Percentiles rank a stretch among this genome's conserved stretches.
Evolutionary conservation across 768 basidiomycete species (phyloP).

Genomic region (Naganishia friedmannii): DNA sequence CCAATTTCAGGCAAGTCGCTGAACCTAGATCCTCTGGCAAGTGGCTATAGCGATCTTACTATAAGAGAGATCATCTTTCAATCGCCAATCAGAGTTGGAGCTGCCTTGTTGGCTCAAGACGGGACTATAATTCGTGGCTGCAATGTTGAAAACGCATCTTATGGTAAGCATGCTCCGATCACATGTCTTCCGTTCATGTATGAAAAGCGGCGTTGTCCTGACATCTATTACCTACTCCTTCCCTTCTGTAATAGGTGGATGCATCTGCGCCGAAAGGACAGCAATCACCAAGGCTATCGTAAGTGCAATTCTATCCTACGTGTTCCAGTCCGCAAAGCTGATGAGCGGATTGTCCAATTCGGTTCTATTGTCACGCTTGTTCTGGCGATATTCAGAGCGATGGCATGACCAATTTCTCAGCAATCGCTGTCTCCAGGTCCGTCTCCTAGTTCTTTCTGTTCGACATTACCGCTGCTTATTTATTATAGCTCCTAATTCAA

Average conservation of each 20-base stretch:
- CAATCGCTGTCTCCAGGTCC: constrained; percentile 75
- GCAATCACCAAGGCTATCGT: constrained; percentile 93
- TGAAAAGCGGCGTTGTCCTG: no score
- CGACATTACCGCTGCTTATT: background rate
- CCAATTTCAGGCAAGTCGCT: constrained; percentile 65
- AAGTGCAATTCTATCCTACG: constrained; percentile 48
- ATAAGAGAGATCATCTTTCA: background rate
- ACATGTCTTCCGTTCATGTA: no score
- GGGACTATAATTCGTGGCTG: constrained; percentile 76
- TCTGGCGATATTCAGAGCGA: constrained; percentile 64
- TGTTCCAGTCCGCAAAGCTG: background rate
- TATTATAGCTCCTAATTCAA: background rate
- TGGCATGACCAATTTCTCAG: constrained; percentile 67
- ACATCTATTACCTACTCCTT: no score
- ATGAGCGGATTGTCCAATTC: background rate
- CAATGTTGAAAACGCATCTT: constrained; percentile 91
- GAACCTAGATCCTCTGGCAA: background rate
- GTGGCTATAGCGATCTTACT: background rate
- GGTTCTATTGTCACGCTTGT: background rate
- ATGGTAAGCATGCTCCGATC: constrained; percentile 58
- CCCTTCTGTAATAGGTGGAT: constrained; percentile 61
- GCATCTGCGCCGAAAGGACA: constrained; percentile 92
- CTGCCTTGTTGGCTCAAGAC: constrained; percentile 67
- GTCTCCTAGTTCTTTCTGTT: constrained; percentile 41
- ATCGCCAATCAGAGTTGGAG: constrained; percentile 62